Evolutionary conservation across 306 rosid species (phyloP).

Genomic region (Pueraria montana): DNA sequence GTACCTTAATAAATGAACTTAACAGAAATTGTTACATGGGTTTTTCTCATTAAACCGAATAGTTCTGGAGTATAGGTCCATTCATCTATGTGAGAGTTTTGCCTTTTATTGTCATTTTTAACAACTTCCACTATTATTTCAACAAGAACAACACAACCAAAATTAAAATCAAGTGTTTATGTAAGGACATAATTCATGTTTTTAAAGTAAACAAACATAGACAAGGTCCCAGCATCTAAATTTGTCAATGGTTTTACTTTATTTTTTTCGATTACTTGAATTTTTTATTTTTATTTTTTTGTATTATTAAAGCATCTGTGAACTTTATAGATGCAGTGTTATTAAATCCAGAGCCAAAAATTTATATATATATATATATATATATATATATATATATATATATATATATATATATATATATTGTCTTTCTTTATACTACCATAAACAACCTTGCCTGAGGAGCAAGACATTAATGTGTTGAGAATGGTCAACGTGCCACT

Average conservation of each 20-base stretch:
- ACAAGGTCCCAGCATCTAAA: background rate
- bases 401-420: too few species aligned
- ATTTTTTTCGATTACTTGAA: too few species aligned
- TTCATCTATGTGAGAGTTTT: background rate
- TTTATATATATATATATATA: too few species aligned
- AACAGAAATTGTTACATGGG: background rate
- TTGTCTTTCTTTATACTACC: background rate
- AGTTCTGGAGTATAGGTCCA: background rate
- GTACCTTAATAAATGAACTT: conserved; percentile 33
- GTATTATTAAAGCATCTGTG: background rate
- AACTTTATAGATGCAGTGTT: background rate
- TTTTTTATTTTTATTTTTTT: too few species aligned
- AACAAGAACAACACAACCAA: background rate
- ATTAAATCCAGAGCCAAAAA: background rate
- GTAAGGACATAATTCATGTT: background rate
- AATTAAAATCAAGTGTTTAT: background rate
- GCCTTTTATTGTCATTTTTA: conserved; percentile 1
- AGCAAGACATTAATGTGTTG: background rate
- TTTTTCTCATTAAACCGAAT: background rate
- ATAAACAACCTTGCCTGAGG: conserved; percentile 6
- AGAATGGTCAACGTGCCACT: conserved; percentile 5
- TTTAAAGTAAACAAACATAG: background rate
- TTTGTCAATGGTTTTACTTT: background rate
- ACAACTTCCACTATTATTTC: background rate
- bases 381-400: too few species aligned